Conservation (phyloP, 306 rosid genomes). For the Acacia melanoxylon region DNA sequence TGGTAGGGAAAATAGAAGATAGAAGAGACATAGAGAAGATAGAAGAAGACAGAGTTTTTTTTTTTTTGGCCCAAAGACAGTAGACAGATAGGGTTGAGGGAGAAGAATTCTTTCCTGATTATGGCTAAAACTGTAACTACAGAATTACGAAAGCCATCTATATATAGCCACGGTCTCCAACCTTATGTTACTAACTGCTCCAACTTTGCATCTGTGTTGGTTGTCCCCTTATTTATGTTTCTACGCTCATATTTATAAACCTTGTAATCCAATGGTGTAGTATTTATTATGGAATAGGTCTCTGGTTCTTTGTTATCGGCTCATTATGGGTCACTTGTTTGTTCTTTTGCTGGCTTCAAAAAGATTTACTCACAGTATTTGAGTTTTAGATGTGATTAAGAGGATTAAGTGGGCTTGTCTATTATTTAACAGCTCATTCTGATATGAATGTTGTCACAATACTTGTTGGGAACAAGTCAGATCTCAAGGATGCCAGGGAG, state of each 20-base stretch:
- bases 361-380: slow-evolving; percentile 18
- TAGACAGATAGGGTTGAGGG: background rate
- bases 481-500: slow-evolving; percentile 94
- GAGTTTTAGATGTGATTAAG: slow-evolving; percentile 36
- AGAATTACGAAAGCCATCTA: background rate
- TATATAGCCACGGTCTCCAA: background rate
- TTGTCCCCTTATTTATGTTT: background rate
- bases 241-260: background rate
- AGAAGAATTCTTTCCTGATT: background rate
- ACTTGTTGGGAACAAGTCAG: slow-evolving; percentile 96
- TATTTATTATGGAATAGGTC: background rate
- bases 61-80: no score
- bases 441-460: slow-evolving; percentile 96
- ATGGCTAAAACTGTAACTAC: background rate
- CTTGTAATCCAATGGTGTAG: slow-evolving; percentile 12
- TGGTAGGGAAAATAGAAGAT: background rate
- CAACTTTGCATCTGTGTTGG: background rate
- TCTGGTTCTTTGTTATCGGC: background rate
- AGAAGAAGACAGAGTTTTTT: no score
- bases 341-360: slow-evolving; percentile 11
- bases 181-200: background rate
- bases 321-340: slow-evolving; percentile 4
- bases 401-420: slow-evolving; percentile 56
- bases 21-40: background rate
- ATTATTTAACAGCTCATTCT: slow-evolving; percentile 83